Evolutionary conservation across 2,329 filamentous ascomycete genomes (phyloP).

Genomic region (Volutella citrinella): DNA sequence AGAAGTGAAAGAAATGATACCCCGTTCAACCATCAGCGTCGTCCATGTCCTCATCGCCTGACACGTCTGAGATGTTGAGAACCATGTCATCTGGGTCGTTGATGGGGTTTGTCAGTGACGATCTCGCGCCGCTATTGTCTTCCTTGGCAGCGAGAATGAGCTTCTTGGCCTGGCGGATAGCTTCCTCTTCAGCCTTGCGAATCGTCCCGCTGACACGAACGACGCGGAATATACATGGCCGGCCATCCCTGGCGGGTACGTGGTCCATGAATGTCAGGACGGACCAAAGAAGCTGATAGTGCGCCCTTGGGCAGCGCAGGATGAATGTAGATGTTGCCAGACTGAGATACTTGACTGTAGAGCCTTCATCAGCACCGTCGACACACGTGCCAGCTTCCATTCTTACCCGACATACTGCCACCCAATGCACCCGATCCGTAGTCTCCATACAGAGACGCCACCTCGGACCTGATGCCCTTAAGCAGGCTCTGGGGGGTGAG

Average conservation of each 20-base stretch:
- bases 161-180: constrained; percentile 71
- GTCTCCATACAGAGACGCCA: constrained; percentile 78
- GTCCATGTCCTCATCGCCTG: constrained; percentile 42
- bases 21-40: constrained; percentile 41
- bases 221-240: constrained; percentile 76
- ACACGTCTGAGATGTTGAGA: constrained; percentile 43
- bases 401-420: constrained; percentile 63
- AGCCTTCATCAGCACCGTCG: no score
- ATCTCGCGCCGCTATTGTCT: constrained; percentile 18
- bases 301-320: constrained; percentile 74
- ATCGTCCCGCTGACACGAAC: constrained; percentile 91
- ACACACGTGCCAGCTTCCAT: no score
- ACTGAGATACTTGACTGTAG: constrained; percentile 93
- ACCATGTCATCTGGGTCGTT: constrained; percentile 33
- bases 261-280: constrained; percentile 76
- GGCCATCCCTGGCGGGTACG: constrained; percentile 59
- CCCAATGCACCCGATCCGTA: constrained; percentile 77
- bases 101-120: constrained; percentile 16
- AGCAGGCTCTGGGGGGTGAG: constrained; percentile 65
- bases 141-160: constrained; percentile 67
- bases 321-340: constrained; percentile 93
- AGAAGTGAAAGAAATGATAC: constrained; percentile 61
- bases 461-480: constrained; percentile 66
- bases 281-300: constrained; percentile 88
- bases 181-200: constrained; percentile 85